Conservation (phyloP, 2,329 filamentous ascomycete species). For the Clonostachys rhizophaga region DNA sequence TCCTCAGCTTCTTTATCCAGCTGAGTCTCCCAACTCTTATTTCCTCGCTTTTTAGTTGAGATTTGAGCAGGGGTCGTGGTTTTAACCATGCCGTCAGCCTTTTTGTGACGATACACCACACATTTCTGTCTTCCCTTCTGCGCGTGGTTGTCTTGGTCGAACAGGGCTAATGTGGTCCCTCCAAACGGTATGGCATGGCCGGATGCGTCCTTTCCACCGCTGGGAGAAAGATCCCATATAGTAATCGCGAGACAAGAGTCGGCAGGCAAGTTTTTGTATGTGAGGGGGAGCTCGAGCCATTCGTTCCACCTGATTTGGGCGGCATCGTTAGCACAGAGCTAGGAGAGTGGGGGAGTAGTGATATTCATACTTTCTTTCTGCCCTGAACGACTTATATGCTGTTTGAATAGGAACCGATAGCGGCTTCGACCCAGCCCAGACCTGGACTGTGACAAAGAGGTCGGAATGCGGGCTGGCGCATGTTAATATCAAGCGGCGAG, state of each 20-base stretch:
- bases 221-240: constrained; percentile 87
- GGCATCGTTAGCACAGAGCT: neutral
- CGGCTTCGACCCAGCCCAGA: constrained; percentile 95
- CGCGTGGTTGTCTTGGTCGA: constrained; percentile 86
- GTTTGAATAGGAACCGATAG: constrained; percentile 90
- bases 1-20: constrained; percentile 75
- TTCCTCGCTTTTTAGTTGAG: constrained; percentile 36
- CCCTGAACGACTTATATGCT: constrained; percentile 85
- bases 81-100: constrained; percentile 79
- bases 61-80: constrained; percentile 70
- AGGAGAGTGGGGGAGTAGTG: neutral
- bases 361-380: constrained; percentile 50
- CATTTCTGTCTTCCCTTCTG: constrained; percentile 93
- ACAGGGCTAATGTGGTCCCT: constrained; percentile 87
- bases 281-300: constrained; percentile 85
- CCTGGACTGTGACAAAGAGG: constrained; percentile 85
- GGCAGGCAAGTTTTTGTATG: constrained; percentile 75
- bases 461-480: constrained; percentile 70
- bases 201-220: constrained; percentile 63
- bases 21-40: constrained; percentile 25
- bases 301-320: constrained; percentile 72
- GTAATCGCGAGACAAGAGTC: constrained; percentile 88
- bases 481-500: neutral
- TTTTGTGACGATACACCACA: constrained; percentile 72
- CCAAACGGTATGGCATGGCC: constrained; percentile 87